These are phyloP conservation scores for Phytophthora uliginosa DNA, from an alignment of 352 stramenopile genomes.

Conservation along the genomic window DNA sequence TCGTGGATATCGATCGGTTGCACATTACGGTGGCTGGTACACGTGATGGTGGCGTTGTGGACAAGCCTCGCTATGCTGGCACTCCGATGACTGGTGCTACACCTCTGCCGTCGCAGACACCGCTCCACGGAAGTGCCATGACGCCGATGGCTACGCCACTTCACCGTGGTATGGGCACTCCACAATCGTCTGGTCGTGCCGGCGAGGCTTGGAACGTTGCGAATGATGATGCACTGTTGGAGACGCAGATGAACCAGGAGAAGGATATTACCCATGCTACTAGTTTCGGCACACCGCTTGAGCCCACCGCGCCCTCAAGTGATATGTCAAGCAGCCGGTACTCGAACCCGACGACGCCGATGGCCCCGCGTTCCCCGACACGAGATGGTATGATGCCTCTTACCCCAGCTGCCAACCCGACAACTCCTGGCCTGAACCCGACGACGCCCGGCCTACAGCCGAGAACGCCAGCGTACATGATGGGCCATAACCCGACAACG, in stretches of 20 bases:
- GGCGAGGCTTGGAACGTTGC: slow-evolving; percentile 89
- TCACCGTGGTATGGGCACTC: slow-evolving; percentile 84
- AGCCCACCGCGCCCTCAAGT: slow-evolving; percentile 77
- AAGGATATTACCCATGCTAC: slow-evolving; percentile 92
- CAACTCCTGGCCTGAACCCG: slow-evolving; percentile 84
- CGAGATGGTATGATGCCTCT: slow-evolving; percentile 73
- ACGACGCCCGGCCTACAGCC: slow-evolving; percentile 86
- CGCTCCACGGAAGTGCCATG: slow-evolving; percentile 85
- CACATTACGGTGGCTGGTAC: slow-evolving; percentile 83
- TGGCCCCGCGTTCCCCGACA: slow-evolving; percentile 74
- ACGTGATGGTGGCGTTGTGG: slow-evolving; percentile 79
- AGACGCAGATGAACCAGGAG: slow-evolving; percentile 92
- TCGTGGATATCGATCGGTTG: slow-evolving; percentile 88
- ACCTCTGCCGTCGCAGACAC: slow-evolving; percentile 85
- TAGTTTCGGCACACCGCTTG: slow-evolving; percentile 86
- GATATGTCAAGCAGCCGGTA: slow-evolving; percentile 69
- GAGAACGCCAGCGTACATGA: slow-evolving; percentile 81
- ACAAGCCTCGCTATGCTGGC: slow-evolving; percentile 74
- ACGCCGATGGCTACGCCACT: slow-evolving; percentile 91
- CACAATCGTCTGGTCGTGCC: slow-evolving; percentile 64
- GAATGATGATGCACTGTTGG: slow-evolving; percentile 88
- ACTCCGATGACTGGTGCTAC: slow-evolving; percentile 85
- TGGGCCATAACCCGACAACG: slow-evolving; percentile 82
- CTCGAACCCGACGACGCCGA: slow-evolving; percentile 55
- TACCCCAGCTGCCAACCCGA: slow-evolving; percentile 76